Evolutionary conservation across 2,329 filamentous ascomycete species (phyloP), one percentile per base, ranked within the genome.

Genomic region (Aspergillus amoenus): DNA sequence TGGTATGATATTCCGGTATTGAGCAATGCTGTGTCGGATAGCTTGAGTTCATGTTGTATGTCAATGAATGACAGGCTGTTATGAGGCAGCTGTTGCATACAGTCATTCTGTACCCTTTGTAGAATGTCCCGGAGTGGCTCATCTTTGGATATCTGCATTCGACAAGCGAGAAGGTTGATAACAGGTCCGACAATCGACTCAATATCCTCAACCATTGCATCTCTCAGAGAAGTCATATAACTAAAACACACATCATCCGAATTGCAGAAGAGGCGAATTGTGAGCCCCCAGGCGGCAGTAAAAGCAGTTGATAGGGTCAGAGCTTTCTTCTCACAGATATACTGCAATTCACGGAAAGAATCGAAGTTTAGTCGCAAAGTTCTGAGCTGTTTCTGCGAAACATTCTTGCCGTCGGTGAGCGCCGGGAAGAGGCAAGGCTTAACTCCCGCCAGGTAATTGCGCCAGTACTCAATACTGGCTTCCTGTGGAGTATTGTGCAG

Each of bases 251-350:
- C 82, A 13, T 97, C 83, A 17, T 94, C 76, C 0, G 91, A 91
- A 7, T 91, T 79, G 0, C 84, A 84, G 62, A 82, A 74, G 32
- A 78, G 78, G 17, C 82, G 80, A 1, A 96, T 74, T 0, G 86
- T 84, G 1, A 83, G 79, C 0, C 86, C 75, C 88, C 93, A 96
- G 2, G 87, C 79, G 3, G 89, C 87, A 70, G 96, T 89, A 3
- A 93, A 78, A 0, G 76, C 73, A 56, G 81, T 82, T 2, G 81
- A 76, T 2, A 82, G 55, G 0, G 81, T 83, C 17, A 82, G 69
- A 4, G 76, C 76, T 47, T 74, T 67, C 6, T 67, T 62, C 40
- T 78, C 75, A 59, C 80, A 82, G 9, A 72, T 66, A 0, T 21
- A 53, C 43, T 75, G 75, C 1, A 80, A 66, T 5, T 66, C 65